These are phyloP conservation scores for Trichophyton benhamiae DNA, from an alignment of 2,329 filamentous ascomycete species.

Conservation along the genomic window DNA sequence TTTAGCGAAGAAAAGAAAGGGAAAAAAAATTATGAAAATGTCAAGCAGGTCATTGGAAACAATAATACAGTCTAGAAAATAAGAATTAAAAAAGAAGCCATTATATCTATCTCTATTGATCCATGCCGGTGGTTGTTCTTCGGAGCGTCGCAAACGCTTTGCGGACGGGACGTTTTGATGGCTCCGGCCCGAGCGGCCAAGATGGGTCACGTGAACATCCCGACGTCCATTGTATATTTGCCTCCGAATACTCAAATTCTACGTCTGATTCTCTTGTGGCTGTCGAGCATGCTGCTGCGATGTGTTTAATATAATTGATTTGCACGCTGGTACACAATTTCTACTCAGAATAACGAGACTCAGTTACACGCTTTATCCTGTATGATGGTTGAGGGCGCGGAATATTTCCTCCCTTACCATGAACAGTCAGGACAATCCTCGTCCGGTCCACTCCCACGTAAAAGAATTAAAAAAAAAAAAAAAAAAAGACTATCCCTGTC, in stretches of 20 bases:
- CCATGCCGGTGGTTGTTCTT: neutral
- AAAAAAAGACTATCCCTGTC: slow-evolving; percentile 40
- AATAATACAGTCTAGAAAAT: neutral
- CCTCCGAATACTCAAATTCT: neutral
- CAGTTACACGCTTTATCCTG: neutral
- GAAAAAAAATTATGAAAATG: neutral
- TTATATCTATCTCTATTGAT: neutral
- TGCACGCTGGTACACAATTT: neutral
- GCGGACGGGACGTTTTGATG: neutral
- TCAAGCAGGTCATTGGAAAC: neutral
- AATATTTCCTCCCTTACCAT: slow-evolving; percentile 42
- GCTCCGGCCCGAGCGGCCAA: neutral
- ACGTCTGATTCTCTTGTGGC: neutral
- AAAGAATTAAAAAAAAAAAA: too few relatives aligned
- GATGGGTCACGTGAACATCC: neutral
- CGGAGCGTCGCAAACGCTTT: neutral
- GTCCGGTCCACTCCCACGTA: slow-evolving; percentile 42
- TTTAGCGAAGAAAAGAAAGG: neutral
- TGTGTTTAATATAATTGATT: too few relatives aligned
- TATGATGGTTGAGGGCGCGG: neutral
- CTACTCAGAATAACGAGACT: neutral
- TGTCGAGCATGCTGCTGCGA: too few relatives aligned
- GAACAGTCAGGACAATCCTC: slow-evolving; percentile 47
- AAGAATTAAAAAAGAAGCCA: neutral
- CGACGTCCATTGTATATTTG: neutral